Percentiles rank a stretch among this genome's conserved stretches.
Evolutionary conservation across 2,329 filamentous ascomycete genomes (phyloP).

Genomic region (Aspergillus hortae): DNA sequence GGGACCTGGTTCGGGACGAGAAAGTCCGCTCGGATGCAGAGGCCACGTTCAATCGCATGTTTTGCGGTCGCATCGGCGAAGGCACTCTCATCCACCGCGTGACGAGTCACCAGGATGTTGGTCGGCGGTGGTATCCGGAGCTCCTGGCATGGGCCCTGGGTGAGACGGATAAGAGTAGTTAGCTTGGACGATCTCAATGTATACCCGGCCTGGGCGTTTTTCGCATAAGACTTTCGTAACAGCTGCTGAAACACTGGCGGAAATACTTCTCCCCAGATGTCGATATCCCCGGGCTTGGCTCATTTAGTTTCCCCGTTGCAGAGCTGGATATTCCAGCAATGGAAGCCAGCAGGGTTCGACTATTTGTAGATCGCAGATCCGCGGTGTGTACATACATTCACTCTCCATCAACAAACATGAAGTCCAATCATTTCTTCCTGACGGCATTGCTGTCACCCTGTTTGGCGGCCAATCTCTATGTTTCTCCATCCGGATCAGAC

Average conservation of each 20-base stretch:
- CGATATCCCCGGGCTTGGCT: background rate
- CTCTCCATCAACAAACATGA: background rate
- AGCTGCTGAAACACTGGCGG: background rate
- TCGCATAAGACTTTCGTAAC: background rate
- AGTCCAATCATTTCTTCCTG: background rate
- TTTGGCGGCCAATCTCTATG: constrained; percentile 12
- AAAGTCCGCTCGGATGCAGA: constrained; percentile 35
- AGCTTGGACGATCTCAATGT: background rate
- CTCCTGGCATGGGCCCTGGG: constrained; percentile 27
- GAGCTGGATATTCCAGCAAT: constrained; percentile 5
- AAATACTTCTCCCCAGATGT: background rate
- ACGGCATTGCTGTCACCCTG: background rate
- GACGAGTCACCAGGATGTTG: constrained; percentile 37
- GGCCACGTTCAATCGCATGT: constrained; percentile 33
- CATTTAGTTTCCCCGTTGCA: constrained; percentile 6
- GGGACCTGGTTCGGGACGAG: constrained; percentile 26
- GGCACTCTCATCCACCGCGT: constrained; percentile 34
- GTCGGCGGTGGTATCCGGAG: constrained; percentile 34
- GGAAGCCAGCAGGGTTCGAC: background rate
- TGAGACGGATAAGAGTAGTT: constrained; percentile 14
- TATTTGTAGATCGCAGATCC: background rate
- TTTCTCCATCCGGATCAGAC: constrained; percentile 13
- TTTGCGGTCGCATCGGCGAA: constrained; percentile 28
- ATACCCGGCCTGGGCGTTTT: background rate
- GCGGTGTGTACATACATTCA: background rate